Conservation (phyloP, 768 basidiomycete species). For the Serendipita vermifera region DNA sequence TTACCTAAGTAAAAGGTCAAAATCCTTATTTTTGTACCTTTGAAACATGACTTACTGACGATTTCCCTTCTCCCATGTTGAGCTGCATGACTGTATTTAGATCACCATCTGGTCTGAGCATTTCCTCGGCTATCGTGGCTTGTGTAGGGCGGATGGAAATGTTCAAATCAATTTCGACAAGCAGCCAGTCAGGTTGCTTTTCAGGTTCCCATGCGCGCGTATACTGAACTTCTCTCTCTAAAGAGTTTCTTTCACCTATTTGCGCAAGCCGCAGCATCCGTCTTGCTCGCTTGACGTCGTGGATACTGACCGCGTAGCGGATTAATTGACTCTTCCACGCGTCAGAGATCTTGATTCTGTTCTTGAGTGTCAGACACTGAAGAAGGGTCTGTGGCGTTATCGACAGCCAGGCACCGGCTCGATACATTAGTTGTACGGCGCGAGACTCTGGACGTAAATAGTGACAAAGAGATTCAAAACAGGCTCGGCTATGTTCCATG, state of each 20-base stretch:
- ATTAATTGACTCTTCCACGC: neutral
- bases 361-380: neutral
- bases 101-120: slow-evolving; percentile 30
- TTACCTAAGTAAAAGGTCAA: neutral
- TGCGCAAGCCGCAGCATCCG: neutral
- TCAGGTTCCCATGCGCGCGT: neutral
- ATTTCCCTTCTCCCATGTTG: slow-evolving; percentile 50
- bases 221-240: neutral
- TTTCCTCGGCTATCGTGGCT: slow-evolving; percentile 30
- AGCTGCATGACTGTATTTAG: slow-evolving; percentile 35
- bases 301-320: neutral
- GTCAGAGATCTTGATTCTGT: neutral
- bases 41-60: slow-evolving; percentile 23
- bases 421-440: neutral
- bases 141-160: slow-evolving; percentile 35
- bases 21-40: neutral
- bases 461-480: too few relatives aligned
- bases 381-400: neutral
- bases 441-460: too few relatives aligned
- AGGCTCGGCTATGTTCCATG: too few relatives aligned
- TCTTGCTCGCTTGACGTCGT: neutral
- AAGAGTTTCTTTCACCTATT: too few relatives aligned
- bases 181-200: neutral
- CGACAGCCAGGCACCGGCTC: neutral
- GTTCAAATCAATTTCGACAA: slow-evolving; percentile 32